These are phyloP conservation scores for Trametes versicolor DNA, from an alignment of 1,284 basidiomycete genomes.

Conservation along the genomic window DNA sequence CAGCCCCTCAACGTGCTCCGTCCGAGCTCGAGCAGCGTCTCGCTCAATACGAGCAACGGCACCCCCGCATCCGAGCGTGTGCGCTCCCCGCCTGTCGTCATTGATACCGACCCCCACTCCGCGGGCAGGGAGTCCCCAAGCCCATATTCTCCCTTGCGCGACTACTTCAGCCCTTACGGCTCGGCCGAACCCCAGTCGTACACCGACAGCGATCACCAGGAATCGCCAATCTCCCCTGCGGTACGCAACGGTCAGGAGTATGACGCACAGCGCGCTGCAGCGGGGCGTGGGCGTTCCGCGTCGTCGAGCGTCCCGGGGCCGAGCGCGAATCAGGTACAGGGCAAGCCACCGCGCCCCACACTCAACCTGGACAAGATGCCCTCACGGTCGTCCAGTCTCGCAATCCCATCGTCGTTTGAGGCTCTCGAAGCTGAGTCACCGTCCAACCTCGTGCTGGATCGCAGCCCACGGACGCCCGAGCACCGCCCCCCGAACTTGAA, in stretches of 20 bases:
- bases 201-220: conserved; percentile 28
- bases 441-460: conserved; percentile 27
- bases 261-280: conserved; percentile 22
- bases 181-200: conserved; percentile 18
- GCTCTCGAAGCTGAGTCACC: conserved; percentile 33
- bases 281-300: conserved; percentile 41
- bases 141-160: conserved; percentile 47
- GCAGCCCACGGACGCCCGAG: conserved; percentile 28
- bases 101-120: conserved; percentile 23
- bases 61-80: conserved; percentile 44
- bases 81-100: conserved; percentile 25
- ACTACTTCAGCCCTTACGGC: conserved; percentile 40
- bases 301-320: conserved; percentile 37
- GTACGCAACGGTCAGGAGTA: conserved; percentile 18
- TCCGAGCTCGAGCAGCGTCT: conserved; percentile 33
- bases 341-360: conserved; percentile 34
- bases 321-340: conserved; percentile 7
- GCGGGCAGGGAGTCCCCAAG: conserved; percentile 41
- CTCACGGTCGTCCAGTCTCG: conserved; percentile 39
- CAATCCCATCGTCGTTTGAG: conserved; percentile 36
- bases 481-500: conserved; percentile 35
- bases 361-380: conserved; percentile 41
- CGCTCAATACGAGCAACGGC: conserved; percentile 40
- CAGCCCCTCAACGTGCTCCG: conserved; percentile 59
- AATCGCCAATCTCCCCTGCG: conserved; percentile 30